Evolutionary conservation across 2,329 filamentous ascomycete genomes (phyloP), one percentile per base, ranked within the genome.

Genomic region (Ophiosphaerella herpotricha): DNA sequence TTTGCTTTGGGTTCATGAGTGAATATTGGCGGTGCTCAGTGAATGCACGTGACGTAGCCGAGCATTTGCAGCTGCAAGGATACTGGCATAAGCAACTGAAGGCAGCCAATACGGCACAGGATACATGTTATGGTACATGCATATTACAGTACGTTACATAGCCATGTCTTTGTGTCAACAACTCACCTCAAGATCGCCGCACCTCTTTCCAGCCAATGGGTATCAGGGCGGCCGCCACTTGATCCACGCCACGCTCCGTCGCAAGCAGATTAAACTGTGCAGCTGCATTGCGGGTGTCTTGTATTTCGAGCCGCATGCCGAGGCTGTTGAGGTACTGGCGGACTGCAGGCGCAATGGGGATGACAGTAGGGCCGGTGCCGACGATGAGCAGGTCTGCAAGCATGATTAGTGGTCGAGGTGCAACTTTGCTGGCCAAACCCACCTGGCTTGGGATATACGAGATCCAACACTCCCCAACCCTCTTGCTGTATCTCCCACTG

Each of bases 191-290:
- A 44, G 39, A 39, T 62, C 52, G 55, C 38, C 60, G 51, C 6
- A 43, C 58, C 50, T 90, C 87, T 63, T 80, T 84, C 90, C 90
- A 95, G 2, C 91, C 91, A 45, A 94, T 81, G 0, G 92, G 92
- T 72, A 97, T 84, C 74, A 99, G 71, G 8, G 91, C 93, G 2
- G 91, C 93, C 24, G 91, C 93, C 54, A 97, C 86, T 64, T 93
- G 88, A 16, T 85, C 81, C 5, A 94, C 85, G 1, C 94, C 93
- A 43, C 94, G 80, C 77, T 99, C 94, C 14, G 91, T 97, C n/a
- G 91, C 93, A 46, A 99, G 77, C 65, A 99, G 72, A 70, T 99
- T 99, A 74, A 94, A 99, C 72, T 97, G 91, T 31, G 92, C 88
- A 1, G 93, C 90, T 7, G 94, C 94, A 74, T 97, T 97, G 56